Percentiles rank a stretch among this genome's conserved stretches.
Evolutionary conservation across 2,329 filamentous ascomycete species (phyloP).

Genomic region (Aspergillus novofumigatus): DNA sequence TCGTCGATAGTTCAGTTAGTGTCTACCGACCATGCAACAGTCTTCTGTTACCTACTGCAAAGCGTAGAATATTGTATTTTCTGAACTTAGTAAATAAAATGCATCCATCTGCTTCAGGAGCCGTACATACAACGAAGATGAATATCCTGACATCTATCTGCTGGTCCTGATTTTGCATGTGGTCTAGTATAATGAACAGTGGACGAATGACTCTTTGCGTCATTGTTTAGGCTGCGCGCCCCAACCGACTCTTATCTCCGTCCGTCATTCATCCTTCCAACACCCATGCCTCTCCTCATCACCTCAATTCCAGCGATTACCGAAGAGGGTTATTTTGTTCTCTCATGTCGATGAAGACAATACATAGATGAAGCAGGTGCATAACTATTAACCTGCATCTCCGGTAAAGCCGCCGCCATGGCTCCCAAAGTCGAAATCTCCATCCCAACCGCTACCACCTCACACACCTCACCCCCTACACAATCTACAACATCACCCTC

Average conservation of each 20-base stretch:
- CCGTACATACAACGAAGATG: neutral
- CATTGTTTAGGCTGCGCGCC: neutral
- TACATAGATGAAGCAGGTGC: neutral
- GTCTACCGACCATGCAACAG: too few relatives aligned
- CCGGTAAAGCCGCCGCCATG: constrained; percentile 25
- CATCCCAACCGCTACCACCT: constrained; percentile 47
- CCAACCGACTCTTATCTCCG: neutral
- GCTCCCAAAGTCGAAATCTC: constrained; percentile 42
- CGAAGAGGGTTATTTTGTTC: neutral
- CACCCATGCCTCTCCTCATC: neutral
- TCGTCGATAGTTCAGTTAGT: neutral
- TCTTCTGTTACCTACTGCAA: neutral
- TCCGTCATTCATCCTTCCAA: neutral
- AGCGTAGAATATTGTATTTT: neutral
- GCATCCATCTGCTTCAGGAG: neutral
- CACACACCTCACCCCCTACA: constrained; percentile 52
- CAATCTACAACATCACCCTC: constrained; percentile 58
- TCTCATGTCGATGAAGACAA: too few relatives aligned
- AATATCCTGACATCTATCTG: neutral
- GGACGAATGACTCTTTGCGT: neutral
- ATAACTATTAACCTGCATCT: neutral
- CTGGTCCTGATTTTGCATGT: neutral
- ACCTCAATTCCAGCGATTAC: neutral
- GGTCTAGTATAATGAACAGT: neutral
- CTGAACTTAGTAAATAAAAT: neutral